These are phyloP conservation scores for Venturia asperata DNA, from an alignment of 2,329 filamentous ascomycete species.

Conservation along the genomic window DNA sequence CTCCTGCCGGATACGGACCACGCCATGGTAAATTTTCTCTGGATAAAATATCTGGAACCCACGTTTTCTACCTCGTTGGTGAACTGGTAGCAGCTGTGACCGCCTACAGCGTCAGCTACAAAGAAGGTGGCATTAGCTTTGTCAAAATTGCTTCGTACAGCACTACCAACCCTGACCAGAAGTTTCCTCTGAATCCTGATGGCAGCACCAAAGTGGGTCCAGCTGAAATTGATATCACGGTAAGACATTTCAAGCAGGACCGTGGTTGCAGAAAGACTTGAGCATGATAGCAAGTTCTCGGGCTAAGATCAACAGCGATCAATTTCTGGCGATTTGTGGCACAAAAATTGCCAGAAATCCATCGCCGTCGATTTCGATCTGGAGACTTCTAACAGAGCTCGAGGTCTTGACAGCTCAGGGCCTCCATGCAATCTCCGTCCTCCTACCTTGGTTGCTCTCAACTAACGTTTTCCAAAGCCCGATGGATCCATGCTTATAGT, in stretches of 20 bases:
- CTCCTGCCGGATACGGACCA: constrained; percentile 28
- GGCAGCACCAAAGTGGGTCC: constrained; percentile 1
- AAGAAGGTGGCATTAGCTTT: constrained; percentile 39
- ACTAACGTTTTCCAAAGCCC: background rate
- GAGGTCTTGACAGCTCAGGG: background rate
- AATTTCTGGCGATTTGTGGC: background rate
- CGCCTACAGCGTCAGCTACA: constrained; percentile 13
- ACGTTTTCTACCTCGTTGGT: constrained; percentile 16
- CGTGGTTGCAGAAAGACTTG: background rate
- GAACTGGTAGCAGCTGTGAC: constrained; percentile 10
- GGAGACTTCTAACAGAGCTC: background rate
- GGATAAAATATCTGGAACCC: constrained; percentile 29
- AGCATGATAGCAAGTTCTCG: background rate
- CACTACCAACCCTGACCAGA: background rate
- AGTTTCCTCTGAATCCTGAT: constrained; percentile 5
- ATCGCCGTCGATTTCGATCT: background rate
- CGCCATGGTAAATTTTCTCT: constrained; percentile 31
- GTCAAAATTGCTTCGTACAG: constrained; percentile 29
- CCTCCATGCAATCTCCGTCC: background rate
- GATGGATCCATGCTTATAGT: constrained; percentile 47
- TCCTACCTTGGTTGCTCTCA: background rate
- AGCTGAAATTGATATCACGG: constrained; percentile 11
- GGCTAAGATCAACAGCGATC: background rate
- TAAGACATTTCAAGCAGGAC: background rate
- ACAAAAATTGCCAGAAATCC: background rate